Percentiles rank a stretch among this genome's conserved stretches.
Conservation (phyloP, 495 filamentous ascomycete genomes). For the Sabuloglossum arenarium region DNA sequence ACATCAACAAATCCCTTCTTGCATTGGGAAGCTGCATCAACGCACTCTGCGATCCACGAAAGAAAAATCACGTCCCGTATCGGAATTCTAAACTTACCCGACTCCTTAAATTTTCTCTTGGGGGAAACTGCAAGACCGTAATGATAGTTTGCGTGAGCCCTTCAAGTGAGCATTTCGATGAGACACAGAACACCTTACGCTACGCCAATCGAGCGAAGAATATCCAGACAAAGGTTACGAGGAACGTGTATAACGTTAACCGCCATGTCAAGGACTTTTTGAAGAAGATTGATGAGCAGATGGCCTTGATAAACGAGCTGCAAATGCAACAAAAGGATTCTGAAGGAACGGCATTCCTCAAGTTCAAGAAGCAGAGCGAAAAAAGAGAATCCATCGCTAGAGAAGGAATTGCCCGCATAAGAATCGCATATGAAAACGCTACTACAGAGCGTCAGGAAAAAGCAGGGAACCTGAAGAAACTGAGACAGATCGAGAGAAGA, state of each 20-base stretch:
- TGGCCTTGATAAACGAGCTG: constrained; percentile 80
- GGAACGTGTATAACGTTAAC: constrained; percentile 98
- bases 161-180: constrained; percentile 91
- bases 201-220: constrained; percentile 98
- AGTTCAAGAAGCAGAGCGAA: constrained; percentile 71
- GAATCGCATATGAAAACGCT: constrained; percentile 67
- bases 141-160: constrained; percentile 99
- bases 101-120: constrained; percentile 88
- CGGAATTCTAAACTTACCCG: constrained; percentile 94
- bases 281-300: constrained; percentile 94
- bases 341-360: constrained; percentile 69
- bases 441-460: constrained; percentile 60
- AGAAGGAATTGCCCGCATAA: constrained; percentile 64
- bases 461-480: constrained; percentile 56
- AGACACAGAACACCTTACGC: constrained; percentile 93
- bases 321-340: constrained; percentile 79
- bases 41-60: constrained; percentile 83
- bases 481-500: constrained; percentile 64
- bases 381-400: constrained; percentile 61
- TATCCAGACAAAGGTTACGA: constrained; percentile 96
- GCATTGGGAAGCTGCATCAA: constrained; percentile 97
- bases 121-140: constrained; percentile 95
- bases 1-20: constrained; percentile 97
- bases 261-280: constrained; percentile 96
- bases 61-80: constrained; percentile 89